Base-by-base conservation (phyloP, 2,329 filamentous ascomycete genomes). In the Aureobasidium mangrovei region DNA sequence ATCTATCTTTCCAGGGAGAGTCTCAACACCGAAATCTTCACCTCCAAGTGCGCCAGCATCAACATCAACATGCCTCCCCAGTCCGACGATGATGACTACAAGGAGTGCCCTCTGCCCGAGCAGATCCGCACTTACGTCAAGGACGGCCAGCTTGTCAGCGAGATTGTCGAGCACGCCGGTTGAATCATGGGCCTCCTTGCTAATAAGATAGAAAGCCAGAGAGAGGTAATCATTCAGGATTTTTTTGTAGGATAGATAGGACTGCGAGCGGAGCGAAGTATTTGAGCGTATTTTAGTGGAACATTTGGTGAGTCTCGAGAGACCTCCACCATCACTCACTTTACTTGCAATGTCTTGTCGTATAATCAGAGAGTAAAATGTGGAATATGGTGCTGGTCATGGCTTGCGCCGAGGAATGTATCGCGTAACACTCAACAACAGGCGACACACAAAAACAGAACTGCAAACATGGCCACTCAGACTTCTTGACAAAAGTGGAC, bases 91-190 rank as follows among this genome's bases (percentile, higher is more conserved):
- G 88, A 84, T 10, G 93, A 98, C 66, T 94, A 88, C 68, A 85
- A 83, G 69, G 93, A 98, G 72, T 80, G 88, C 52, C 84, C 93
- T 0, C 70, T 97, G 57, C 93, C 93, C 0, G 88, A 91, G 65
- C 93, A 98, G 76, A 86, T 96, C 64, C 83, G 89, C 81, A 89
- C 66, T 76, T 88, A 77, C 79, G 77, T 81, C 74, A 88, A 84
- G 69, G 75, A 89, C 70, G 86, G 88, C 26, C 82, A 86, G 60
- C 67, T 97, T 59, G 80, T 91, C 29, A 95, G 83, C 65, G 91
- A 97, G 78, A 97, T 98, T 69, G 93, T 98, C 18, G 90, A 93
- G 64, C 91, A 97, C 73, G 83, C 87, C 59, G 91, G 91, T 55
- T 96, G 77, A 61, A 65, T 26, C 27, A 18, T 48, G 3, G 10